Evolutionary conservation across 2,329 filamentous ascomycete species (phyloP).

Genomic region (Pseudocercospora eumusae): DNA sequence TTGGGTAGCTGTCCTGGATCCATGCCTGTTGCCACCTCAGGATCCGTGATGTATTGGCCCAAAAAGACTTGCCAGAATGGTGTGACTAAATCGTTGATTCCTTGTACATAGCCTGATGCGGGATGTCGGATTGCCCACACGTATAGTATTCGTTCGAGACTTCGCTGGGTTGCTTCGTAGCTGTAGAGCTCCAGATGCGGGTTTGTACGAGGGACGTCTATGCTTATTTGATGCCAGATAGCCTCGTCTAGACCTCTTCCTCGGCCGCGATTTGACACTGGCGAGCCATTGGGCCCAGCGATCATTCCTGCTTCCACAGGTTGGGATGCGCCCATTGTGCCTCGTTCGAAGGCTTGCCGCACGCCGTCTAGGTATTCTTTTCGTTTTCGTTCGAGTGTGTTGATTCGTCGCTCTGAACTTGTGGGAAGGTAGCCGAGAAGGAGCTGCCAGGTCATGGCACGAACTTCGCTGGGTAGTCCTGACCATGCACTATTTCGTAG

Average conservation of each 20-base stretch:
- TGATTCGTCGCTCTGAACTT: constrained; percentile 89
- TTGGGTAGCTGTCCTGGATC: constrained; percentile 91
- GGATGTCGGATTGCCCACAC: constrained; percentile 97
- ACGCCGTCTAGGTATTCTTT: constrained; percentile 97
- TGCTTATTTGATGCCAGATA: constrained; percentile 99
- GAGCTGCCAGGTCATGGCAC: constrained; percentile 98
- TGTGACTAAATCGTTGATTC: constrained; percentile 96
- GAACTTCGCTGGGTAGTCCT: constrained; percentile 89
- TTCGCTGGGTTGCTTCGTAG: constrained; percentile 93
- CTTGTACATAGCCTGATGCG: constrained; percentile 95
- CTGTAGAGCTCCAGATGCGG: constrained; percentile 93
- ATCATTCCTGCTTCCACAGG: constrained; percentile 55
- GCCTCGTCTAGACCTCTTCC: constrained; percentile 86
- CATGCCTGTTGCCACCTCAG: constrained; percentile 90
- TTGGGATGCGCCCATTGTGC: constrained; percentile 45
- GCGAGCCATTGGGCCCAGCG: constrained; percentile 47
- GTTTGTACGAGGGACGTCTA: constrained; percentile 94
- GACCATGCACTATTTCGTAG: constrained; percentile 88
- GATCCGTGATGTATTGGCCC: constrained; percentile 90
- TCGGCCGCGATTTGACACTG: constrained; percentile 55
- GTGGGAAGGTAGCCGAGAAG: constrained; percentile 93
- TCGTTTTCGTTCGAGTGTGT: constrained; percentile 87
- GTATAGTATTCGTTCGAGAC: constrained; percentile 90
- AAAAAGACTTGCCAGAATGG: constrained; percentile 98
- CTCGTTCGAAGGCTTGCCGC: constrained; percentile 62